phyloP scores from a whole-genome alignment of 2,329 filamentous ascomycete species.

The Chaetomiaceae sp. region DNA sequence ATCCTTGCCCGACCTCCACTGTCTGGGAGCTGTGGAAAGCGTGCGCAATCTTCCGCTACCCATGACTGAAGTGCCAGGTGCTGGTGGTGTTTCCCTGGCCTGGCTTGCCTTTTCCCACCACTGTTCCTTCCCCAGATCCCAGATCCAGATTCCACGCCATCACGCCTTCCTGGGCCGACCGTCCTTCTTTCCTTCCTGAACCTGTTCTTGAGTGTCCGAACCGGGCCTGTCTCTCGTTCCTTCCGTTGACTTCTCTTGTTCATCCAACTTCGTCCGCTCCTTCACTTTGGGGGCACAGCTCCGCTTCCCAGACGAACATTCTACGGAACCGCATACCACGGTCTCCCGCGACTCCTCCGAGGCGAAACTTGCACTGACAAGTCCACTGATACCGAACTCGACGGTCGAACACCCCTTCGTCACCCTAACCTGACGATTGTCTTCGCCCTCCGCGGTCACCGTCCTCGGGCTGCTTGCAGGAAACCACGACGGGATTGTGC shows the following conservation, averaged over 20 bases:
- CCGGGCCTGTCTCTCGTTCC: slow-evolving; percentile 7
- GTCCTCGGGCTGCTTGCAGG: slow-evolving; percentile 5
- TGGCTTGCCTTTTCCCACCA: slow-evolving; percentile 1
- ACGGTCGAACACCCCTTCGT: neutral
- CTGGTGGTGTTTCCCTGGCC: neutral
- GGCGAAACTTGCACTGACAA: neutral
- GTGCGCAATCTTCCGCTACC: slow-evolving; percentile 19
- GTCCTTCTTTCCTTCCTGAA: neutral
- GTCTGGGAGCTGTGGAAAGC: slow-evolving; percentile 10
- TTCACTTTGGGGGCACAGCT: slow-evolving; percentile 6
- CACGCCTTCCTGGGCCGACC: neutral
- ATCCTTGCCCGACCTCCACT: slow-evolving; percentile 16
- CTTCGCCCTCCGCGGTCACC: slow-evolving; percentile 8
- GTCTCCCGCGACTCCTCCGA: slow-evolving; percentile 6
- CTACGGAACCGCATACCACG: neutral
- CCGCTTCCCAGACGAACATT: neutral
- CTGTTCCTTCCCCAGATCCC: slow-evolving; percentile 19
- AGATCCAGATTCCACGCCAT: slow-evolving; percentile 18
- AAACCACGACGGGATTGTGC: slow-evolving; percentile 18
- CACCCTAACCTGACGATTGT: neutral
- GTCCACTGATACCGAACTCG: neutral
- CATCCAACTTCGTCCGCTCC: slow-evolving; percentile 20
- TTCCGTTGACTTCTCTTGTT: neutral
- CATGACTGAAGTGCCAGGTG: no score
- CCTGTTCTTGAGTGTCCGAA: neutral